A percentile compares a stretch with the other conserved stretches of the same genome.
Evolutionary conservation across 192 early-diverging fungal genomes (phyloP).

Genomic region (Gaertneriomyces sp.): DNA sequence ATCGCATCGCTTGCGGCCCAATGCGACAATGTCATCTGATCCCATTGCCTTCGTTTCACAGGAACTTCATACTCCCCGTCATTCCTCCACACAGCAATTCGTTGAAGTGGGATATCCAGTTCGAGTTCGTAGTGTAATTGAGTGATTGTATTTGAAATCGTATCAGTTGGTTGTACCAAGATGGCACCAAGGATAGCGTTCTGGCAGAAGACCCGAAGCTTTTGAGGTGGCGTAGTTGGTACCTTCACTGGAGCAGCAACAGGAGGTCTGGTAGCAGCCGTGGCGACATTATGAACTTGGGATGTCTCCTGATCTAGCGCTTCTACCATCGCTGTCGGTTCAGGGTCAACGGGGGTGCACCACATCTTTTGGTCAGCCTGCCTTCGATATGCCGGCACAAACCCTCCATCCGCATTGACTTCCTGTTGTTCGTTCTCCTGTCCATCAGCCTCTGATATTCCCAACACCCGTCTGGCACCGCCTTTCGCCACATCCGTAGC

Average conservation of each 20-base stretch:
- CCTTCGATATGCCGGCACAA: constrained; percentile 1
- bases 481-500: constrained; percentile 60
- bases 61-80: too few relatives aligned
- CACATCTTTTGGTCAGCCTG: too few relatives aligned
- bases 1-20: too few relatives aligned
- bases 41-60: too few relatives aligned
- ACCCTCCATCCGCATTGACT: neutral
- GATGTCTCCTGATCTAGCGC: neutral
- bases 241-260: neutral
- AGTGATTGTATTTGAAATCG: neutral
- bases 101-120: too few relatives aligned
- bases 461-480: constrained; percentile 7
- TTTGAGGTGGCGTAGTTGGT: neutral
- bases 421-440: neutral
- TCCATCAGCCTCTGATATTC: neutral
- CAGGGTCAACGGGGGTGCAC: too few relatives aligned
- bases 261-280: neutral
- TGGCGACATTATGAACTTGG: neutral
- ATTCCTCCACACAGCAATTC: too few relatives aligned
- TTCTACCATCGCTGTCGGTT: neutral
- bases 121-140: constrained; percentile 1
- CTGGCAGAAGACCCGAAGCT: neutral
- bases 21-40: too few relatives aligned
- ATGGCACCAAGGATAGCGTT: constrained; percentile 7
- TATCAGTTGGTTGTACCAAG: neutral